A percentile compares a stretch with the other conserved stretches of the same genome.
Evolutionary conservation across 192 early-diverging fungal genomes (phyloP).

Genomic region (Funneliformis geosporum): DNA sequence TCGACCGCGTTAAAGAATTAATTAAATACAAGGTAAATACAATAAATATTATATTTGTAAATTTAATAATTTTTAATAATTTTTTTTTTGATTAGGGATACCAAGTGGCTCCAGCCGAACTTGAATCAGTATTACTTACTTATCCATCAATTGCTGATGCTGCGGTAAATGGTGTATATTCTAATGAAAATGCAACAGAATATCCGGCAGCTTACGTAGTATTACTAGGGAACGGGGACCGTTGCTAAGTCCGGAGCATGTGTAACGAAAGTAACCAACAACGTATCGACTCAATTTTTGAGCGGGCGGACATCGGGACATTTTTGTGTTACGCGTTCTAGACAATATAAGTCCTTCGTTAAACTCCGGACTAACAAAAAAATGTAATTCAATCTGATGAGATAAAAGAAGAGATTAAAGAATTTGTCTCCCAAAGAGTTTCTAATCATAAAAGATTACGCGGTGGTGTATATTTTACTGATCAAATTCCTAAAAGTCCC

Average conservation of each 20-base stretch:
- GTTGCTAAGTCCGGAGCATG: too few species aligned
- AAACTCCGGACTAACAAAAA: too few species aligned
- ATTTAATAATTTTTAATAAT: background rate
- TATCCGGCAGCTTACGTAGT: conserved; percentile 79
- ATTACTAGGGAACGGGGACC: too few species aligned
- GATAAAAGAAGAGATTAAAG: conserved; percentile 47
- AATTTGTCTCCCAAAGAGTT: conserved; percentile 61
- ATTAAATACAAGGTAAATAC: conserved; percentile 89
- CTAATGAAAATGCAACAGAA: conserved; percentile 67
- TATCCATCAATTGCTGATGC: conserved; percentile 72
- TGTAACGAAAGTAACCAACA: too few species aligned
- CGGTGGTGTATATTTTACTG: conserved; percentile 74
- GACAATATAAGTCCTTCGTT: too few species aligned
- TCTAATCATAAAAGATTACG: conserved; percentile 75
- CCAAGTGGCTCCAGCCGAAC: conserved; percentile 84
- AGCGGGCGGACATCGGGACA: too few species aligned
- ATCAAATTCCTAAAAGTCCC: conserved; percentile 73
- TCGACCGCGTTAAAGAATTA: conserved; percentile 86
- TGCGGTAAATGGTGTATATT: conserved; percentile 68
- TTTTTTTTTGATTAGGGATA: conserved; percentile 46
- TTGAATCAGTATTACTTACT: conserved; percentile 73
- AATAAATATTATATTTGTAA: conserved; percentile 11
- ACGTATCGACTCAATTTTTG: too few species aligned
- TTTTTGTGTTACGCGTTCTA: too few species aligned
- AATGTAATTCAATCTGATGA: conserved; percentile 44